Evolutionary conservation across 2,329 filamentous ascomycete species (phyloP).

Genomic region (Coniosporium tulheliwenetii): DNA sequence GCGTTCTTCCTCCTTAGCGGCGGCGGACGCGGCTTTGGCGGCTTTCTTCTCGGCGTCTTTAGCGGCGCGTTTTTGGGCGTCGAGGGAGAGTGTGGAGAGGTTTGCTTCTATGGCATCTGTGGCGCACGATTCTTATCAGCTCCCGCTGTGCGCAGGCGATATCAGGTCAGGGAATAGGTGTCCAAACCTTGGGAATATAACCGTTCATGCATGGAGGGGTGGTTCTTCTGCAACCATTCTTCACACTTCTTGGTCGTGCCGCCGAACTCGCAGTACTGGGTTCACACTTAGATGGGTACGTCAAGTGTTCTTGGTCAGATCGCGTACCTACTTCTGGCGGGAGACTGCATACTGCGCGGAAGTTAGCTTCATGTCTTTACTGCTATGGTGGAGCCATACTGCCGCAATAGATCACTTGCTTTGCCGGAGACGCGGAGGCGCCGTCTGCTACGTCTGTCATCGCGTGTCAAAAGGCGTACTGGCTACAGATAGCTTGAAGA

Average conservation of each 20-base stretch:
- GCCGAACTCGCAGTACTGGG: conserved; percentile 94
- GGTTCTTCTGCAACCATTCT: conserved; percentile 73
- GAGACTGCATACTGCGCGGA: conserved; percentile 40
- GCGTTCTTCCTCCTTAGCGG: conserved; percentile 68
- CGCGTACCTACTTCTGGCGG: conserved; percentile 48
- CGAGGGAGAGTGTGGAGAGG: conserved; percentile 71
- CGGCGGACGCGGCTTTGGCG: conserved; percentile 77
- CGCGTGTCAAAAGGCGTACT: too few species aligned
- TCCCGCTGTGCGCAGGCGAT: not conserved
- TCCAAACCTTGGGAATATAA: conserved; percentile 73
- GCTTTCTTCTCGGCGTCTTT: conserved; percentile 97
- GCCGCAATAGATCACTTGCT: too few species aligned
- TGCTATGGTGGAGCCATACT: too few species aligned
- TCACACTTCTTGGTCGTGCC: conserved; percentile 93
- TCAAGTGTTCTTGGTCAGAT: conserved; percentile 4
- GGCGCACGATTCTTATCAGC: not conserved
- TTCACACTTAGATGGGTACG: not conserved
- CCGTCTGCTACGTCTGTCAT: too few species aligned
- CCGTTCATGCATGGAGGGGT: conserved; percentile 56
- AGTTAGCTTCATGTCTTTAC: not conserved
- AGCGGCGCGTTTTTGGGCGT: conserved; percentile 84
- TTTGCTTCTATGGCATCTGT: conserved; percentile 58
- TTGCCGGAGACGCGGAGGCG: too few species aligned
- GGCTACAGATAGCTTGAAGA: too few species aligned
- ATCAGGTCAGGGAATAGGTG: not conserved